Percentiles rank a stretch among this genome's conserved stretches.
Conservation (phyloP, 2,329 filamentous ascomycete species). For the Alternaria sp. region DNA sequence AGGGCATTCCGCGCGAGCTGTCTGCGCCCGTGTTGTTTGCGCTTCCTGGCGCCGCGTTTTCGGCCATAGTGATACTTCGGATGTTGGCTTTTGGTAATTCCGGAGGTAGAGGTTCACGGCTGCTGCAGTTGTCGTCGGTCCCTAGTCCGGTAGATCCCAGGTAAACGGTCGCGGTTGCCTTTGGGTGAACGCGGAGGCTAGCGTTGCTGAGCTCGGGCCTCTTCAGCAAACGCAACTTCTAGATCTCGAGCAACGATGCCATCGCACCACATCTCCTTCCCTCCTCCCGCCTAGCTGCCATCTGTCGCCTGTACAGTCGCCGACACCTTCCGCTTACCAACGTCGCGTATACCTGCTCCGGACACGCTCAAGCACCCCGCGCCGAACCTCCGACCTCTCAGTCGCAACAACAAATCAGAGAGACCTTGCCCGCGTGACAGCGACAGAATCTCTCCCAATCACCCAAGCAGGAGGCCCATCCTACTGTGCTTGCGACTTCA, state of each 20-base stretch:
- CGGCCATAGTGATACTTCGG: slow-evolving; percentile 51
- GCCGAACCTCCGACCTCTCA: slow-evolving; percentile 5
- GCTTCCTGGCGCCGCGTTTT: slow-evolving; percentile 53
- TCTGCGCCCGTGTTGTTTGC: slow-evolving; percentile 50
- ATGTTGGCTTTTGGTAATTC: not conserved
- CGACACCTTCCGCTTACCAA: not conserved
- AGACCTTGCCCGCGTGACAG: slow-evolving; percentile 1
- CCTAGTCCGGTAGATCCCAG: slow-evolving; percentile 6
- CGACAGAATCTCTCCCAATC: not conserved
- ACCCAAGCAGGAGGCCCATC: not conserved
- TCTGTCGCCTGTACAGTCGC: not conserved
- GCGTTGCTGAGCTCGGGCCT: slow-evolving; percentile 21
- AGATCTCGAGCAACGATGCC: slow-evolving; percentile 7
- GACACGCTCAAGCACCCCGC: slow-evolving; percentile 15
- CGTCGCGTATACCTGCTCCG: slow-evolving; percentile 3
- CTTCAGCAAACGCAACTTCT: slow-evolving; percentile 23
- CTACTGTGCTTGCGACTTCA: not conserved
- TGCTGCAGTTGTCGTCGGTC: not conserved
- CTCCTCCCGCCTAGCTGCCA: not conserved
- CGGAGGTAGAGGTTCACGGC: not conserved
- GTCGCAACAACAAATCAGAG: slow-evolving; percentile 7
- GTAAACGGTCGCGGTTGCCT: slow-evolving; percentile 13
- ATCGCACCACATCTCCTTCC: slow-evolving; percentile 3
- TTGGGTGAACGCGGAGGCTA: slow-evolving; percentile 26
- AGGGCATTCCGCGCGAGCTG: slow-evolving; percentile 62